These are phyloP conservation scores for Hymenoscyphus salicellus DNA, from an alignment of 2,329 filamentous ascomycete species.

Conservation along the genomic window DNA sequence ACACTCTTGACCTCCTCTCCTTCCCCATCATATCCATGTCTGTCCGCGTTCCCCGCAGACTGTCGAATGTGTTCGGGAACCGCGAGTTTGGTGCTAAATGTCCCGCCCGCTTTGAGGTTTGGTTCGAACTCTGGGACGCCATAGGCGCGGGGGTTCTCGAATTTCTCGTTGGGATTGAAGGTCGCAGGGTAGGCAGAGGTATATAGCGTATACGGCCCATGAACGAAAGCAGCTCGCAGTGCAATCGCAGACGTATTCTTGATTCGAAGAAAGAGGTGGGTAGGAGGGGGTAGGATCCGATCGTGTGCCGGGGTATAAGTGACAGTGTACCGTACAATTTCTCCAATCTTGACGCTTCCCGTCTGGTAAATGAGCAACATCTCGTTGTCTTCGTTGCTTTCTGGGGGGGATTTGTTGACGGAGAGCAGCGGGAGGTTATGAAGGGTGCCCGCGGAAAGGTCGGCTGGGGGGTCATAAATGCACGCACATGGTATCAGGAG, in stretches of 20 bases:
- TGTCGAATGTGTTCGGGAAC: conserved; percentile 77
- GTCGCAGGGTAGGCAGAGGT: conserved; percentile 79
- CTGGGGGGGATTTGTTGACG: background rate
- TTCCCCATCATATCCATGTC: conserved; percentile 41
- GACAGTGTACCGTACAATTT: conserved; percentile 86
- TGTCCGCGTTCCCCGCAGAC: conserved; percentile 50
- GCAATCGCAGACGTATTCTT: conserved; percentile 90
- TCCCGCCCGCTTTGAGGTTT: conserved; percentile 89
- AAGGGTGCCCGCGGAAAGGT: background rate
- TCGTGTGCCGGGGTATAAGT: conserved; percentile 89
- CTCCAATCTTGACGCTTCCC: conserved; percentile 89
- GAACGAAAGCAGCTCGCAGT: conserved; percentile 89
- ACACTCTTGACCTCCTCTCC: conserved; percentile 53
- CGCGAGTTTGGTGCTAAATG: conserved; percentile 75
- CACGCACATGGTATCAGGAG: background rate
- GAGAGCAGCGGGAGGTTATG: background rate
- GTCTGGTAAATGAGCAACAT: conserved; percentile 93
- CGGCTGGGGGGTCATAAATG: conserved; percentile 5
- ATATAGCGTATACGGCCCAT: conserved; percentile 89
- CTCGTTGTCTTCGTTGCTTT: conserved; percentile 20
- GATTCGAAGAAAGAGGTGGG: conserved; percentile 77
- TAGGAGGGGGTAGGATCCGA: conserved; percentile 82
- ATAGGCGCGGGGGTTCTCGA: conserved; percentile 65
- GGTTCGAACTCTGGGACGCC: conserved; percentile 90
- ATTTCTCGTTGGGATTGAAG: conserved; percentile 80